Evolutionary conservation across 2,329 filamentous ascomycete species (phyloP).

Genomic region (Fusarium fracticaudum): DNA sequence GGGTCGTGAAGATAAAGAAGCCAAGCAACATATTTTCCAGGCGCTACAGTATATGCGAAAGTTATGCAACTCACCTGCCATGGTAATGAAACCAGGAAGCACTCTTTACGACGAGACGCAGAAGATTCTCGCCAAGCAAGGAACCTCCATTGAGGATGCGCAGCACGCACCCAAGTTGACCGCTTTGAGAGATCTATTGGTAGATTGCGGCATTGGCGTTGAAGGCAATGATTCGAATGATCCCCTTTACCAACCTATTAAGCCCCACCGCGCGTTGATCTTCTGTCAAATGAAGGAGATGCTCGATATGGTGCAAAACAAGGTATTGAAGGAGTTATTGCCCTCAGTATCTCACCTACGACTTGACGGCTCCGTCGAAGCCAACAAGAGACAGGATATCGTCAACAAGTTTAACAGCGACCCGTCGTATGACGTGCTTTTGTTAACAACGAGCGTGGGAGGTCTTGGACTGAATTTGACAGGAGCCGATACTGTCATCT

Average conservation of each 20-base stretch:
- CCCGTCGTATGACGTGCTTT: conserved; percentile 92
- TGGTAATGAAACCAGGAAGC: conserved; percentile 95
- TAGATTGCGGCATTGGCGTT: conserved; percentile 96
- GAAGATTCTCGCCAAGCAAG: conserved; percentile 78
- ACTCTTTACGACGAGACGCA: conserved; percentile 91
- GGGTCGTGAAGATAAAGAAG: conserved; percentile 85
- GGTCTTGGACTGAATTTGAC: conserved; percentile 95
- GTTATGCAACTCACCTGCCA: conserved; percentile 94
- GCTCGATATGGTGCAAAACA: conserved; percentile 98
- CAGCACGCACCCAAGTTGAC: conserved; percentile 91
- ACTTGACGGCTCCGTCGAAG: conserved; percentile 93
- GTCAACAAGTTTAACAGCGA: conserved; percentile 99
- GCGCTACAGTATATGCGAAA: conserved; percentile 99
- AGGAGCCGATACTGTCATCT: conserved; percentile 97
- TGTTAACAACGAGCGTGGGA: conserved; percentile 94
- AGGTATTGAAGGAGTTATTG: conserved; percentile 89
- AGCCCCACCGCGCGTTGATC: conserved; percentile 92
- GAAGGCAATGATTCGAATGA: conserved; percentile 70
- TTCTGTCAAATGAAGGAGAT: conserved; percentile 99
- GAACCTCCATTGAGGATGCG: conserved; percentile 84
- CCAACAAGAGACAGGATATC: conserved; percentile 93
- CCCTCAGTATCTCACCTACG: conserved; percentile 92
- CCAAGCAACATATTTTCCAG: conserved; percentile 99
- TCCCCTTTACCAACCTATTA: conserved; percentile 81
- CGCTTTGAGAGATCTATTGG: conserved; percentile 88